Percentiles rank a stretch among this genome's conserved stretches.
phyloP scores from a whole-genome alignment of 495 filamentous ascomycete species.

The Aspergillus incahuasiensis region DNA sequence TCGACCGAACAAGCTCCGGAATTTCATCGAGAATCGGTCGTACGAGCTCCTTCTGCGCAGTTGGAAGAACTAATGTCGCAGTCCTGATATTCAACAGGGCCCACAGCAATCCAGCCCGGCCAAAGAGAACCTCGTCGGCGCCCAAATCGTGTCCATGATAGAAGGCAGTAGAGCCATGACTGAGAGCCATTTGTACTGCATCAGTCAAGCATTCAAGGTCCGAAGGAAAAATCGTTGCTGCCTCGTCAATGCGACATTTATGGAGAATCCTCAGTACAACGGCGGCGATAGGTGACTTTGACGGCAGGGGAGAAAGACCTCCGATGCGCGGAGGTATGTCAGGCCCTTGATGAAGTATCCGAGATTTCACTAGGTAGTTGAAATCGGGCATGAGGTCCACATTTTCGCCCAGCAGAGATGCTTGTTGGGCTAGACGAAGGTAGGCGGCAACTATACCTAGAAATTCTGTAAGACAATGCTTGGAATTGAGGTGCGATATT shows the following conservation, averaged over 20 bases:
- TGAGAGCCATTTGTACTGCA: slow-evolving; percentile 28
- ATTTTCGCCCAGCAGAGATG: not conserved
- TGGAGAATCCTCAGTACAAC: slow-evolving; percentile 13
- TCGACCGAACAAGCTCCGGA: slow-evolving; percentile 28
- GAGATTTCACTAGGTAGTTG: not conserved
- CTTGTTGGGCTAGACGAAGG: slow-evolving; percentile 6
- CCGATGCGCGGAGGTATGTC: slow-evolving; percentile 20
- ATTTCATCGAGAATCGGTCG: slow-evolving; percentile 23
- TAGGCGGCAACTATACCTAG: slow-evolving; percentile 6
- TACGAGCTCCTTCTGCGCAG: slow-evolving; percentile 12
- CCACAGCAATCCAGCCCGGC: slow-evolving; percentile 43
- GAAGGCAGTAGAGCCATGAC: slow-evolving; percentile 27
- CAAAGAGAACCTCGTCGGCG: slow-evolving; percentile 41
- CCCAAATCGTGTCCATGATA: slow-evolving; percentile 32
- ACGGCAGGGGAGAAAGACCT: slow-evolving; percentile 30
- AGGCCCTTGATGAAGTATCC: not conserved
- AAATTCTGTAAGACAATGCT: not conserved
- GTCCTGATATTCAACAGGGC: slow-evolving; percentile 33
- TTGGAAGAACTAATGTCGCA: slow-evolving; percentile 18
- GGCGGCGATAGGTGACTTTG: slow-evolving; percentile 27
- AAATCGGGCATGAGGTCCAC: not conserved
- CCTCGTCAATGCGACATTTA: slow-evolving; percentile 22
- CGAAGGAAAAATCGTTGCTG: slow-evolving; percentile 13
- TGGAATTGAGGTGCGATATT: not conserved
- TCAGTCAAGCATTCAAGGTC: slow-evolving; percentile 28